Percentiles rank a stretch among this genome's conserved stretches.
Conservation (phyloP, 176 grass and related monocot genomes). For the Phyllostachys edulis region DNA sequence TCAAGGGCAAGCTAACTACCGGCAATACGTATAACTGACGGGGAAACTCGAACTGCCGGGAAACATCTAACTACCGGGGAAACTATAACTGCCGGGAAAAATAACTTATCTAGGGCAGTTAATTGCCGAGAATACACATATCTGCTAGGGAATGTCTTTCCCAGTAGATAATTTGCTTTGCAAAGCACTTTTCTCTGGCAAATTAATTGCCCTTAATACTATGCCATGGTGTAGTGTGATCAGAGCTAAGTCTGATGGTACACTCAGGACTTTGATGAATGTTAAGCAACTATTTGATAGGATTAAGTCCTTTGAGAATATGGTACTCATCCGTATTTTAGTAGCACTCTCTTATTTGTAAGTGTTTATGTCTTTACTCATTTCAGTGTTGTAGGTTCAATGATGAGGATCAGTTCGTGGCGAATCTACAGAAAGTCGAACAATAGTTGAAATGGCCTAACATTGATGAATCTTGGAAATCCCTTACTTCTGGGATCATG, state of each 20-base stretch:
- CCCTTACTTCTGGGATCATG: constrained; percentile 66
- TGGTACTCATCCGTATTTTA: constrained; percentile 42
- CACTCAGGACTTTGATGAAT: constrained; percentile 75
- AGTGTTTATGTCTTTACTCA: too few relatives aligned
- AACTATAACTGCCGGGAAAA: background rate
- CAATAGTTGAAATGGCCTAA: constrained; percentile 87
- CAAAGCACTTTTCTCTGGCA: too few relatives aligned
- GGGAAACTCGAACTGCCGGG: too few relatives aligned
- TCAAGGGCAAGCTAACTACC: too few relatives aligned
- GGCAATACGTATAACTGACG: too few relatives aligned
- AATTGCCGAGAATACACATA: too few relatives aligned
- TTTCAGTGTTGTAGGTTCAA: constrained; percentile 58
- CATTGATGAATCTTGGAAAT: constrained; percentile 87
- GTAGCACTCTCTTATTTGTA: background rate
- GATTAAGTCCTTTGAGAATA: constrained; percentile 84
- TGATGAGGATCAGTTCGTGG: constrained; percentile 82
- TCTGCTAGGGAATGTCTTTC: too few relatives aligned
- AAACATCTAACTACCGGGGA: too few relatives aligned
- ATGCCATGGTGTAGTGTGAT: constrained; percentile 7
- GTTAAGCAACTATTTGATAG: constrained; percentile 62
- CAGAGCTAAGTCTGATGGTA: constrained; percentile 77
- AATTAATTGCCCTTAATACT: too few relatives aligned
- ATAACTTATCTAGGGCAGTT: too few relatives aligned
- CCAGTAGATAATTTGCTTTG: too few relatives aligned
- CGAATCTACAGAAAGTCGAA: constrained; percentile 85